Evolutionary conservation across 139 green algal genomes (phyloP).

Genomic region (Nannochloris sp.): DNA sequence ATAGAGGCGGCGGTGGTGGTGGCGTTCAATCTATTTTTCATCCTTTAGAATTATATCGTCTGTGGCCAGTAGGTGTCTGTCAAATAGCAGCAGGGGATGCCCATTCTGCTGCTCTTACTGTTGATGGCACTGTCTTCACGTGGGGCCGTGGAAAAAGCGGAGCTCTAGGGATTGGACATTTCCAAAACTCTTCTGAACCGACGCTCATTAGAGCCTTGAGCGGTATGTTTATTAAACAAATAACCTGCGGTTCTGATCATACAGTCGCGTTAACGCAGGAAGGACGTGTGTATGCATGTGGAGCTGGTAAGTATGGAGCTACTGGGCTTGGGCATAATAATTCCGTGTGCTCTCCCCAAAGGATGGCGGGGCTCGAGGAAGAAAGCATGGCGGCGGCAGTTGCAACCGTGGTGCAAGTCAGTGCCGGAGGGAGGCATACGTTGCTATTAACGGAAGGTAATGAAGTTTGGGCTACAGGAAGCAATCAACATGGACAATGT

Average conservation of each 20-base stretch:
- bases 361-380: constrained; percentile 23
- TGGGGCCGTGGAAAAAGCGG: constrained; percentile 72
- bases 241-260: constrained; percentile 60
- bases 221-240: constrained; percentile 10
- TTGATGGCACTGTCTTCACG: constrained; percentile 52
- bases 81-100: constrained; percentile 54
- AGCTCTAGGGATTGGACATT: constrained; percentile 55
- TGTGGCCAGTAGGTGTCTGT: constrained; percentile 52
- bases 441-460: constrained; percentile 32
- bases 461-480: constrained; percentile 44
- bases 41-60: constrained; percentile 26
- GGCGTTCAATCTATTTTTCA: constrained; percentile 1
- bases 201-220: constrained; percentile 28
- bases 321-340: constrained; percentile 47
- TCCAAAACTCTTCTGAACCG: constrained; percentile 29
- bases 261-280: constrained; percentile 36
- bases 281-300: constrained; percentile 51
- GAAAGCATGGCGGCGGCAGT: too few relatives aligned
- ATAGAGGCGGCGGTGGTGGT: constrained; percentile 8
- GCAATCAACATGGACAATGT: constrained; percentile 40
- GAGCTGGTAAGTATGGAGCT: constrained; percentile 52
- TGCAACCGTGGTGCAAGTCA: constrained; percentile 32
- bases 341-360: constrained; percentile 32
- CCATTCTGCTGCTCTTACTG: constrained; percentile 58
- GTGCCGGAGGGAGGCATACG: constrained; percentile 50